These are phyloP conservation scores for Saccharum spontaneum DNA, from an alignment of 176 grass and related monocot species.

Conservation along the genomic window DNA sequence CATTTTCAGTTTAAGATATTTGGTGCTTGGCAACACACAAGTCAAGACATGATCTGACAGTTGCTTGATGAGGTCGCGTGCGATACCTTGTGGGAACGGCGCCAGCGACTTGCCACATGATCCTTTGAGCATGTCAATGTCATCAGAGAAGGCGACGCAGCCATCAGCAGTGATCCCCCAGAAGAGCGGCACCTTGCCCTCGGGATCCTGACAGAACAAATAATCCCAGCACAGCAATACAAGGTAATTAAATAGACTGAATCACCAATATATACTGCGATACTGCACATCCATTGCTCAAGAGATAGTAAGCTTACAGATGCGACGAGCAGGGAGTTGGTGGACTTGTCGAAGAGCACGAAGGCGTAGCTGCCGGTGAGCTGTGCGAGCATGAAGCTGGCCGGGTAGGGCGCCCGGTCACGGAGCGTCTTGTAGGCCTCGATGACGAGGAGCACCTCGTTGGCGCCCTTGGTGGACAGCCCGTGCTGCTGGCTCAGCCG, in stretches of 20 bases:
- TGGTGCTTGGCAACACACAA: background rate
- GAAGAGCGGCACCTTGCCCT: constrained; percentile 76
- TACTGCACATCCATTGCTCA: no score
- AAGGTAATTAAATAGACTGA: no score
- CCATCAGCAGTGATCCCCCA: constrained; percentile 90
- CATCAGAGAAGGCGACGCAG: constrained; percentile 74
- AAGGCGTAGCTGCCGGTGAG: constrained; percentile 76
- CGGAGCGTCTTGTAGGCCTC: constrained; percentile 88
- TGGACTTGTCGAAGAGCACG: constrained; percentile 89
- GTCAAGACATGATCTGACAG: background rate
- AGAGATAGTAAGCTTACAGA: no score
- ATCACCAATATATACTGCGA: no score
- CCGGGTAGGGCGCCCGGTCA: constrained; percentile 77
- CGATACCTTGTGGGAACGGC: constrained; percentile 81
- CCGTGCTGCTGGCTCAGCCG: constrained; percentile 80
- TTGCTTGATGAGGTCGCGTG: background rate
- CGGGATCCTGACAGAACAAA: constrained; percentile 38
- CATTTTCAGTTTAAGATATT: background rate
- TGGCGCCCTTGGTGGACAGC: constrained; percentile 73
- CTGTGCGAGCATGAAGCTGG: constrained; percentile 84
- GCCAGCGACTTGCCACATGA: constrained; percentile 97
- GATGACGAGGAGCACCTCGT: constrained; percentile 80
- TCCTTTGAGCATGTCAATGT: constrained; percentile 81
- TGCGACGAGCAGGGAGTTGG: constrained; percentile 72
- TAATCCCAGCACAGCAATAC: no score